Evolutionary conservation across 75 land plant species (phyloP).

Genomic region (Pseudotsuga menziesii): DNA sequence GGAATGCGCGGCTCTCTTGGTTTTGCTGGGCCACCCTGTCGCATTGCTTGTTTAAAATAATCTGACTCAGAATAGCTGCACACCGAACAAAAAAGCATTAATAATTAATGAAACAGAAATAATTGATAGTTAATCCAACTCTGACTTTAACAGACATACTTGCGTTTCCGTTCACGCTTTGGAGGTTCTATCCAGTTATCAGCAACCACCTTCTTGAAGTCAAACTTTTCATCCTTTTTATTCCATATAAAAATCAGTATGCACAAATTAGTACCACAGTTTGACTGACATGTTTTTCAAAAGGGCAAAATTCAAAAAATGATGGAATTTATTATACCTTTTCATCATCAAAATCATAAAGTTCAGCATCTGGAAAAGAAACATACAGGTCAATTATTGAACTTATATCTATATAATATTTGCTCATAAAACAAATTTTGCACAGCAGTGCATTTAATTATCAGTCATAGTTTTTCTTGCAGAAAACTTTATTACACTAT

Average conservation of each 20-base stretch:
- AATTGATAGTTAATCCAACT: neutral
- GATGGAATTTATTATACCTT: conserved; percentile 41
- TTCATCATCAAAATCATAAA: conserved; percentile 93
- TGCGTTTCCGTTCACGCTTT: conserved; percentile 92
- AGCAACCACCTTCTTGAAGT: conserved; percentile 89
- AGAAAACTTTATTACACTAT: neutral
- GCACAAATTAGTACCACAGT: neutral
- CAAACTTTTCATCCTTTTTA: conserved; percentile 74
- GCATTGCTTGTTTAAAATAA: conserved; percentile 98
- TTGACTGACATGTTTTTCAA: too few relatives aligned
- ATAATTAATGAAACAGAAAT: neutral
- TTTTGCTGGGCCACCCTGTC: conserved; percentile 86
- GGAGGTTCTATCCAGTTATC: conserved; percentile 99
- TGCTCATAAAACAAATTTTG: too few relatives aligned
- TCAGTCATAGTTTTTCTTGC: neutral
- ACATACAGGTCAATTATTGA: neutral
- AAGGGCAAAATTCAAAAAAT: neutral
- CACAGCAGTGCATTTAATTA: too few relatives aligned
- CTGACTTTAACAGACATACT: conserved; percentile 35
- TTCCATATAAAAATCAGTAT: neutral
- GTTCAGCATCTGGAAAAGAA: conserved; percentile 62
- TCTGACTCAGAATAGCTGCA: conserved; percentile 94
- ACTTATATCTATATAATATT: neutral
- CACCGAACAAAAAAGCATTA: neutral
- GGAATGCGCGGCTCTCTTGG: conserved; percentile 97